Percentiles rank a stretch among this genome's conserved stretches.
phyloP scores from a whole-genome alignment of 352 stramenopile species.

The Pseudoperonospora humuli region DNA sequence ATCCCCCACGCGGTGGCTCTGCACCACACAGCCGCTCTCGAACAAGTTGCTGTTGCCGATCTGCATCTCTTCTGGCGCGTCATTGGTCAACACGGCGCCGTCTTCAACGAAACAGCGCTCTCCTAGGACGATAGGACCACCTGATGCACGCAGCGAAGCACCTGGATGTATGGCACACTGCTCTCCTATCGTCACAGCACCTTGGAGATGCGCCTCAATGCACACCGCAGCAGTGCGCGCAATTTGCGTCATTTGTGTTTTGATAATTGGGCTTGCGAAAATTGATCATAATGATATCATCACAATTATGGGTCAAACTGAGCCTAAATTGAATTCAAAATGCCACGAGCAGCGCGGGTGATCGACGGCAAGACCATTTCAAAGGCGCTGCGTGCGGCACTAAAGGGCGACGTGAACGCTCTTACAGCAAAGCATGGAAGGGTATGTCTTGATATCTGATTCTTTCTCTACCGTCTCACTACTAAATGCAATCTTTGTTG shows the following conservation, averaged over 20 bases:
- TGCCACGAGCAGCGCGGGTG: conserved; percentile 28
- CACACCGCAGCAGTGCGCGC: conserved; percentile 38
- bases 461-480: too few relatives aligned
- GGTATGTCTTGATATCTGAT: conserved; percentile 9
- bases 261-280: neutral
- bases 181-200: conserved; percentile 31
- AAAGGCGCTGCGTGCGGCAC: conserved; percentile 44
- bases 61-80: conserved; percentile 26
- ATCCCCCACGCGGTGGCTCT: conserved; percentile 41
- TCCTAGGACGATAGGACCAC: conserved; percentile 39
- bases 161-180: conserved; percentile 46
- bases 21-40: conserved; percentile 66
- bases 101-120: conserved; percentile 72
- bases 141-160: conserved; percentile 26
- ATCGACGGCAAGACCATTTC: conserved; percentile 72
- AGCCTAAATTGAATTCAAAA: neutral
- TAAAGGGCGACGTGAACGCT: conserved; percentile 52
- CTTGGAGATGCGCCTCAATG: conserved; percentile 35
- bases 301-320: neutral
- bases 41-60: conserved; percentile 72
- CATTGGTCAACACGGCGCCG: conserved; percentile 32
- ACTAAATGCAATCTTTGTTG: neutral
- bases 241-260: conserved; percentile 15
- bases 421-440: conserved; percentile 44
- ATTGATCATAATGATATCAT: neutral